These are phyloP conservation scores for Prunus davidiana DNA, from an alignment of 306 rosid genomes.

Conservation along the genomic window DNA sequence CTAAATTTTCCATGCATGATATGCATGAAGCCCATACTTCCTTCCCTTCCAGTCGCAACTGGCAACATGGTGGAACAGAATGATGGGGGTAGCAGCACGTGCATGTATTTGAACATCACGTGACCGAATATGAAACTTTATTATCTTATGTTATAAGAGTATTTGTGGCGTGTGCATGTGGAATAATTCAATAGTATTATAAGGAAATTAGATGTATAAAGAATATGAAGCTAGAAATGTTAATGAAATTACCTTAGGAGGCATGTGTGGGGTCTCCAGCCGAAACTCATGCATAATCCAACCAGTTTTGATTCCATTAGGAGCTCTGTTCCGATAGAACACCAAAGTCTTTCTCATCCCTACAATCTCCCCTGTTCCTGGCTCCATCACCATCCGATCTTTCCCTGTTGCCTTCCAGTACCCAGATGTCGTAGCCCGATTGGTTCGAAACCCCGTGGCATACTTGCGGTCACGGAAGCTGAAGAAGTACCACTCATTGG, in stretches of 20 bases:
- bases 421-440: constrained; percentile 81
- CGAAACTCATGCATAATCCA: constrained; percentile 99
- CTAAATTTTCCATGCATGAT: constrained; percentile 1
- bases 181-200: neutral
- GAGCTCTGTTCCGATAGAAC: constrained; percentile 87
- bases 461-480: constrained; percentile 97
- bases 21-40: neutral
- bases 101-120: neutral
- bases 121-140: neutral
- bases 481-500: constrained; percentile 95
- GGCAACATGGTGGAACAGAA: neutral
- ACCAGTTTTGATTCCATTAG: constrained; percentile 88
- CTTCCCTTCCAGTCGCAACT: neutral
- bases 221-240: neutral
- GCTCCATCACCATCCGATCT: constrained; percentile 80
- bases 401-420: constrained; percentile 99
- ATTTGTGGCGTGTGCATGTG: neutral
- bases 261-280: constrained; percentile 94
- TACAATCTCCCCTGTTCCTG: constrained; percentile 60
- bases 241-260: constrained; percentile 68
- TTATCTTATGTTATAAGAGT: neutral
- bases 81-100: neutral
- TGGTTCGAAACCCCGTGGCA: constrained; percentile 81
- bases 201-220: constrained; percentile 5
- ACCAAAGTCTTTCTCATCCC: constrained; percentile 97